Conservation (phyloP, 352 stramenopile species). For the Pythium brassicae region DNA sequence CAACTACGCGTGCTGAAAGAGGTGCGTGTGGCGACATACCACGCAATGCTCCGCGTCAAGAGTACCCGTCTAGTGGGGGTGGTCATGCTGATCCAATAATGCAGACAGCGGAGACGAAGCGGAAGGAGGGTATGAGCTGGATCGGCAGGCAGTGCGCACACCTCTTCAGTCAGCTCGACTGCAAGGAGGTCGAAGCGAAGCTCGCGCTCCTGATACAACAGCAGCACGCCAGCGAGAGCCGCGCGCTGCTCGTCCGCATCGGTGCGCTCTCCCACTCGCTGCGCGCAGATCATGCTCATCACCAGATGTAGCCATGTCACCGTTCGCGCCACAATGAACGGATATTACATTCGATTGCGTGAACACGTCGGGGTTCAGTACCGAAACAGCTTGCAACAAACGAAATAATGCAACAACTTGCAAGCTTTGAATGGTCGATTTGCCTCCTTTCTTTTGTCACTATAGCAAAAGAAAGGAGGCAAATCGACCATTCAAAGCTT, state of each 20-base stretch:
- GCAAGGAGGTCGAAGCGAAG: conserved; percentile 44
- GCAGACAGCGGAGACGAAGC: conserved; percentile 30
- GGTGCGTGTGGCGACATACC: conserved; percentile 4
- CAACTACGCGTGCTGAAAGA: conserved; percentile 20
- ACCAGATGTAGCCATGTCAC: neutral
- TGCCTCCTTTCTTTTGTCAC: too few relatives aligned
- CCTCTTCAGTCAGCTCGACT: conserved; percentile 57
- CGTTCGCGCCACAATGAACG: neutral
- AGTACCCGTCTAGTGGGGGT: too few relatives aligned
- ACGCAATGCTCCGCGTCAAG: too few relatives aligned
- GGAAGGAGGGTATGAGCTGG: conserved; percentile 46
- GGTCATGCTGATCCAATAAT: too few relatives aligned
- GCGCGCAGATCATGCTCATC: neutral
- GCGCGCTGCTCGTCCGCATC: conserved; percentile 11
- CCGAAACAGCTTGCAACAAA: too few relatives aligned
- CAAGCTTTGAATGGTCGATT: too few relatives aligned
- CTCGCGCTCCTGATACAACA: conserved; percentile 27
- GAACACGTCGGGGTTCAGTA: neutral
- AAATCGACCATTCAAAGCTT: too few relatives aligned
- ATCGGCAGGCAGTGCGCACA: conserved; percentile 55
- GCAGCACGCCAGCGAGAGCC: conserved; percentile 19
- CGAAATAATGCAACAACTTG: too few relatives aligned
- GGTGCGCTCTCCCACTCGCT: conserved; percentile 11
- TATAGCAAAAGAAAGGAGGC: too few relatives aligned
- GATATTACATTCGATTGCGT: neutral